Base-by-base conservation (phyloP, 2,329 filamentous ascomycete genomes). In the Hymenoscyphus occultus region DNA sequence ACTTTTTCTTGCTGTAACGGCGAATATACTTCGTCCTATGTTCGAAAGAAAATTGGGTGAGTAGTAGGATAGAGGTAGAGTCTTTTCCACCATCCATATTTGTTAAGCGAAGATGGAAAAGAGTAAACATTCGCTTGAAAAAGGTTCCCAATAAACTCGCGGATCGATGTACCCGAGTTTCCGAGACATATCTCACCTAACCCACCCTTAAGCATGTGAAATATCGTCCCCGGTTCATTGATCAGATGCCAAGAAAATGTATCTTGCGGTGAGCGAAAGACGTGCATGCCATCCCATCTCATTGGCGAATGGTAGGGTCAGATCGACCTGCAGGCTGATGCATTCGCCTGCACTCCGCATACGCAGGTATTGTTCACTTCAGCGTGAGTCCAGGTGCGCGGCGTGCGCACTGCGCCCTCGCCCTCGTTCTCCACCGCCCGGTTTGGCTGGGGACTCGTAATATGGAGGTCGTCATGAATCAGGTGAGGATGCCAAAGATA, bases 401-500 rank as follows among this genome's bases (percentile, higher is more conserved):
- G 28, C 28, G 28, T 28, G 28, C 28, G 28, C 28, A 28, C 28
- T 28, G 28, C 28, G 28, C 28, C 28, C 28, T 28, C 28, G 39
- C 19, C 6, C 13, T n/a, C 39, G 40, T 6, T 22, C 45, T 51
- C 19, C 45, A 51, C 45, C 45, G 45, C 45, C 45, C 45, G n/a
- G 4, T 51, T 48, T 51, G 22, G 22, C 22, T 10, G 45, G 45
- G 16, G 5, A 35, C 6, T 35, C 35, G 42, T 7, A 51, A 7
- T 12, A 10, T 51, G 22, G 28, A 19, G 40, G 28, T 22, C 31
- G 10, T 63, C 10, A 40, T 40, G 39, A 28, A 65, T 69, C 67
- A 69, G 65, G 65, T 69, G 65, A 59, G 39, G 22, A 35, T 35
- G 6, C 14, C n/a, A 45, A 40, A 63, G 67, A 69, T 69, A 69